Conservation (phyloP, 176 grass and related monocot species). For the Avena atlantica region DNA sequence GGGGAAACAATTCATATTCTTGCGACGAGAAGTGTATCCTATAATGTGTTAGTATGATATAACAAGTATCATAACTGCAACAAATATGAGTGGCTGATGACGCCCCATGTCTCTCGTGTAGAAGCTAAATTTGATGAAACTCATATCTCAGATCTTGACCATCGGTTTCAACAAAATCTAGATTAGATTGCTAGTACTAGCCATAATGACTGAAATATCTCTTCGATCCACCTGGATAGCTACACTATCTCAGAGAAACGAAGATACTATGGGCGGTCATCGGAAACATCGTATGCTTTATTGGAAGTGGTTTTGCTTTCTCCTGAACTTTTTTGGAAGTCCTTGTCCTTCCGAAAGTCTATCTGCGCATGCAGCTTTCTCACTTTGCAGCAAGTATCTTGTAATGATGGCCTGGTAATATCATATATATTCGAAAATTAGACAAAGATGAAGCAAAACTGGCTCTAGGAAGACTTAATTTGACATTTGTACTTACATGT, state of each 20-base stretch:
- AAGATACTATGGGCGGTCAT: background rate
- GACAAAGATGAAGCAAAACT: background rate
- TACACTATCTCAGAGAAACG: background rate
- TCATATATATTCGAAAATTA: background rate
- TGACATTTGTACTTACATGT: no score
- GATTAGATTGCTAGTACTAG: no score
- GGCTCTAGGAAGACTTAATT: background rate
- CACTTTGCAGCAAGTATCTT: background rate
- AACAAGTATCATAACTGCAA: background rate
- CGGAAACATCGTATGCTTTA: background rate
- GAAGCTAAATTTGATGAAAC: no score
- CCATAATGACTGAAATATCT: background rate
- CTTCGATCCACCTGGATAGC: background rate
- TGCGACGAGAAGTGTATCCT: no score
- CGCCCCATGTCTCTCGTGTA: no score
- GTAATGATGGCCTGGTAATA: background rate
- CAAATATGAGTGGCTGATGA: background rate
- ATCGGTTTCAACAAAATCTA: background rate
- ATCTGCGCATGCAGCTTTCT: background rate
- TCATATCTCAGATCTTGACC: background rate
- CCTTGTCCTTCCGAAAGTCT: background rate
- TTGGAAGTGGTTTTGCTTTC: conserved; percentile 10
- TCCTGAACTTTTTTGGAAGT: background rate
- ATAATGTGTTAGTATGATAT: no score
- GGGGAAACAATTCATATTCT: no score